Conservation (phyloP, 805 yeast species). For the Nakazawaea wyomingensis region DNA sequence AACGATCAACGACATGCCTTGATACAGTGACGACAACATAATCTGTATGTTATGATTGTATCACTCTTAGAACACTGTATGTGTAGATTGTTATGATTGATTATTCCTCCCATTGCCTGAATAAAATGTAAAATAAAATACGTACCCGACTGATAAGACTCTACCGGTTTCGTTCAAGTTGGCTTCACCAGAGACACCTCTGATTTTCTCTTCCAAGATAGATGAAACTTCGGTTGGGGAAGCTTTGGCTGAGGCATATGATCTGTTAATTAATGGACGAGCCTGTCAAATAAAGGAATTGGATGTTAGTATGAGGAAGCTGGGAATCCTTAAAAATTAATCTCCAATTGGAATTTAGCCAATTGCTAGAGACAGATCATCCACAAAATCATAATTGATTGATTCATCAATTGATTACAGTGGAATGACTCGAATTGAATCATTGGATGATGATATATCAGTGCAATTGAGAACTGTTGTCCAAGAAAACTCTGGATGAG, state of each 20-base stretch:
- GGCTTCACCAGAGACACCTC: slow-evolving; percentile 97
- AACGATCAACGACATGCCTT: background rate
- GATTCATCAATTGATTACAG: background rate
- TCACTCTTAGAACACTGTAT: too few relatives aligned
- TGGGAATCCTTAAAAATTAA: too few relatives aligned
- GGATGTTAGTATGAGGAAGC: background rate
- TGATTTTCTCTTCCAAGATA: slow-evolving; percentile 97
- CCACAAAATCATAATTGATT: background rate
- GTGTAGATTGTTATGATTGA: too few relatives aligned
- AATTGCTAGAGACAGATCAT: too few relatives aligned
- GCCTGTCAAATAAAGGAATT: slow-evolving; percentile 46
- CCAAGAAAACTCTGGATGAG: too few relatives aligned
- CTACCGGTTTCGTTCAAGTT: slow-evolving; percentile 99
- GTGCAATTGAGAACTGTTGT: too few relatives aligned
- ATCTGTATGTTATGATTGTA: background rate
- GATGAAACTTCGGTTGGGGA: slow-evolving; percentile 99
- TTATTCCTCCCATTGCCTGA: too few relatives aligned
- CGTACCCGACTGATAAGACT: slow-evolving; percentile 94
- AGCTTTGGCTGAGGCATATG: slow-evolving; percentile 95
- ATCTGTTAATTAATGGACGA: slow-evolving; percentile 67
- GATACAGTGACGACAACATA: background rate
- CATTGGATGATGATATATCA: too few relatives aligned
- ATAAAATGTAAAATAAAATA: too few relatives aligned
- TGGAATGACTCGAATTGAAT: too few relatives aligned
- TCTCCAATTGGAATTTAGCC: too few relatives aligned